Conservation (phyloP, 1,139 yeast genomes). For the Blastobotrys arbuscula region DNA sequence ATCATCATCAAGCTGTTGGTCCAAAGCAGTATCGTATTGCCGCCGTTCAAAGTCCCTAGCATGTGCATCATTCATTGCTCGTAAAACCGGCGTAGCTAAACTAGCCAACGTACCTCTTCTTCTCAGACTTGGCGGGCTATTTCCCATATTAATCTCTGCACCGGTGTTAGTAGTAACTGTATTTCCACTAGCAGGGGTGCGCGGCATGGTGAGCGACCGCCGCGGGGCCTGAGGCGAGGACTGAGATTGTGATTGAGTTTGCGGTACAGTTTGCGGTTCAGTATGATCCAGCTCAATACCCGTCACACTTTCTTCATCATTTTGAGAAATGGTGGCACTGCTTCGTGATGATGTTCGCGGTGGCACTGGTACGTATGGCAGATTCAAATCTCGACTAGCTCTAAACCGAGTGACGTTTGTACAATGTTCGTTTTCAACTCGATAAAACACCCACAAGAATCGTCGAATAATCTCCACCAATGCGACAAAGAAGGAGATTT, state of each 20-base stretch:
- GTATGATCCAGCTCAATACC: background rate
- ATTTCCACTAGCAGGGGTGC: background rate
- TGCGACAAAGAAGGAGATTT: constrained; percentile 80
- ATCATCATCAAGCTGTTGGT: background rate
- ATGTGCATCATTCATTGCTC: constrained; percentile 8
- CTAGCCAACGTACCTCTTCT: constrained; percentile 13
- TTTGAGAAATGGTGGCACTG: background rate
- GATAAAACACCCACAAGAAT: constrained; percentile 80
- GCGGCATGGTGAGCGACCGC: constrained; percentile 8
- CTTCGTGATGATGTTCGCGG: background rate
- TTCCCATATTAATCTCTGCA: no score
- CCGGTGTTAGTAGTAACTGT: background rate
- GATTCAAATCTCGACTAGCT: constrained; percentile 79
- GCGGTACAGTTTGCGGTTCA: background rate
- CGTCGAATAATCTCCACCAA: constrained; percentile 76
- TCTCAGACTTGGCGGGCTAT: background rate
- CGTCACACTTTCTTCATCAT: constrained; percentile 1
- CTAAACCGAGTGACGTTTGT: constrained; percentile 79
- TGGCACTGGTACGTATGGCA: constrained; percentile 53
- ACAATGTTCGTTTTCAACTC: constrained; percentile 95
- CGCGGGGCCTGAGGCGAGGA: background rate
- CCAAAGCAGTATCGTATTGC: constrained; percentile 3
- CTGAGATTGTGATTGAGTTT: background rate
- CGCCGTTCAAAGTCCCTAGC: constrained; percentile 16
- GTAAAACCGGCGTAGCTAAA: constrained; percentile 14